Evolutionary conservation across 73 alveolate species (phyloP).

Genomic region (Urostyla sp.): DNA sequence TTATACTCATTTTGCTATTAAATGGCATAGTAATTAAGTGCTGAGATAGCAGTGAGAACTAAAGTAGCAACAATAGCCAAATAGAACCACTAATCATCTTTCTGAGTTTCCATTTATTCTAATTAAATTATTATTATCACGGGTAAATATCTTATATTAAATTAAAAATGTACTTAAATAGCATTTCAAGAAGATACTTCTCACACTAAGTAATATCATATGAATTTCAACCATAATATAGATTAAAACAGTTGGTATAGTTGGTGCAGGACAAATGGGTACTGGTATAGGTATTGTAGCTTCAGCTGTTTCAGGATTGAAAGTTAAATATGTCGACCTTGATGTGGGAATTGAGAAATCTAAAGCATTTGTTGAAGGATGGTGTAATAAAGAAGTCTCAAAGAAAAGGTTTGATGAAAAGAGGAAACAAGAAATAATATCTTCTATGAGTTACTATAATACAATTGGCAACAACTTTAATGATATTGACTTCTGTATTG

Average conservation of each 20-base stretch:
- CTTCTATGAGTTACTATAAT: constrained; percentile 26
- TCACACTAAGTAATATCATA: background rate
- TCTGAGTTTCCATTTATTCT: background rate
- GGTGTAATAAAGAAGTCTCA: constrained; percentile 88
- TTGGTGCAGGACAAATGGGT: constrained; percentile 97
- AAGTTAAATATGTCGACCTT: constrained; percentile 76
- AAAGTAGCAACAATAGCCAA: constrained; percentile 1
- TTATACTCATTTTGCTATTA: background rate
- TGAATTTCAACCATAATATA: background rate
- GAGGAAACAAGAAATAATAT: constrained; percentile 61
- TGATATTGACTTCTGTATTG: constrained; percentile 84
- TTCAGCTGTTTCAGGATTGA: constrained; percentile 74
- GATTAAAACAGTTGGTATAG: constrained; percentile 75
- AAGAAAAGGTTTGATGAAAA: constrained; percentile 72
- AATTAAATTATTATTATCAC: background rate
- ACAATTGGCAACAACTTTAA: constrained; percentile 60
- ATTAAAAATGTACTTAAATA: background rate
- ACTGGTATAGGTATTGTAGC: constrained; percentile 95
- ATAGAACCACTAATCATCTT: constrained; percentile 35
- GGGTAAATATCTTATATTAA: background rate
- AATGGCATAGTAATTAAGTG: constrained; percentile 9
- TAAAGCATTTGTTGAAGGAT: constrained; percentile 60
- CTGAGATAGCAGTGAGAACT: background rate
- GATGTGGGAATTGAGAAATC: constrained; percentile 66
- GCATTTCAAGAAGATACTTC: constrained; percentile 31